These are phyloP conservation scores for Botrytis deweyae DNA, from an alignment of 2,329 filamentous ascomycete genomes.

Conservation along the genomic window DNA sequence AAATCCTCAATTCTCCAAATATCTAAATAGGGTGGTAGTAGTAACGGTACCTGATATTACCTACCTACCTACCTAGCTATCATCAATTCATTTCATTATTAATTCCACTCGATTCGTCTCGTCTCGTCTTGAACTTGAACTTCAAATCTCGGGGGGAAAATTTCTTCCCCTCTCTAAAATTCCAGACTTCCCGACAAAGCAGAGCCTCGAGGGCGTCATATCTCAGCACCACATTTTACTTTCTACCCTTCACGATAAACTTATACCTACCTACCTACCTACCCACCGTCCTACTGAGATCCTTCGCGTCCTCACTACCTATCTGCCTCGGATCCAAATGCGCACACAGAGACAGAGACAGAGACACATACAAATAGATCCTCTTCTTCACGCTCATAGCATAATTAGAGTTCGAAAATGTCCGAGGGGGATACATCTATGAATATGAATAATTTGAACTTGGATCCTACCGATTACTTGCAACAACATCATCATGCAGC, in stretches of 20 bases:
- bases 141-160: neutral
- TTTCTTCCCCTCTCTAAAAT: neutral
- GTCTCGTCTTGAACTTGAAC: neutral
- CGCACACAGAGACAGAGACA: neutral
- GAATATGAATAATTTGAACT: slow-evolving; percentile 30
- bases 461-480: slow-evolving; percentile 32
- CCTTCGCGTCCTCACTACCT: neutral
- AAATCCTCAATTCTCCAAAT: neutral
- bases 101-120: neutral
- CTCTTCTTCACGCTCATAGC: neutral
- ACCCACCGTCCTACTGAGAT: neutral
- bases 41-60: neutral
- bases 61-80: no score
- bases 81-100: neutral
- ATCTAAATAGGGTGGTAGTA: neutral
- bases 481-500: slow-evolving; percentile 29
- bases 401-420: slow-evolving; percentile 26
- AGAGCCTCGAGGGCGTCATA: neutral
- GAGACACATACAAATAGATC: neutral
- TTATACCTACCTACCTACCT: neutral
- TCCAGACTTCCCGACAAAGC: neutral
- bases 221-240: neutral
- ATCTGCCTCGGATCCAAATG: neutral
- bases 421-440: slow-evolving; percentile 28
- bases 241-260: neutral